These are phyloP conservation scores for Macadamia integrifolia DNA, from an alignment of 164 flowering plant species.

Conservation along the genomic window DNA sequence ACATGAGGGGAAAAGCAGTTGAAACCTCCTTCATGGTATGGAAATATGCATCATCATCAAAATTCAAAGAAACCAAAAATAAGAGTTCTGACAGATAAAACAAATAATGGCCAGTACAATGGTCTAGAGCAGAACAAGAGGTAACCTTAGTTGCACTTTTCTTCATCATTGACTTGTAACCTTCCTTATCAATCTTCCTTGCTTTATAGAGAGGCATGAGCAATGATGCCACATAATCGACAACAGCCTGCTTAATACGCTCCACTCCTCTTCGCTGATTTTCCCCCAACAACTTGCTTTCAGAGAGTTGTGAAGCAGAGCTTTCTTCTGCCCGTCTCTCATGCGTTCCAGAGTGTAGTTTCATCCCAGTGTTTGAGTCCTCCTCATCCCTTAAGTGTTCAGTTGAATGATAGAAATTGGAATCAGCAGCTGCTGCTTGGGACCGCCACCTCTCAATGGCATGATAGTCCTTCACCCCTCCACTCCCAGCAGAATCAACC, in stretches of 20 bases:
- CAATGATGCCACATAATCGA: slow-evolving; percentile 83
- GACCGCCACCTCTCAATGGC: slow-evolving; percentile 98
- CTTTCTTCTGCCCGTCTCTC: slow-evolving; percentile 54
- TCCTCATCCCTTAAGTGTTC: slow-evolving; percentile 66
- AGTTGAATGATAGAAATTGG: slow-evolving; percentile 40
- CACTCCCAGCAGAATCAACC: slow-evolving; percentile 83
- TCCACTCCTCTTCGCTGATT: slow-evolving; percentile 64
- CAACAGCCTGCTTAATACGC: slow-evolving; percentile 74
- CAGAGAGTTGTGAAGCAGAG: slow-evolving; percentile 61
- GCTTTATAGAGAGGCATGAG: slow-evolving; percentile 97
- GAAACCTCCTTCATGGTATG: not conserved
- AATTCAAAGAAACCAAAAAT: not conserved
- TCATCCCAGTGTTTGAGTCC: slow-evolving; percentile 53
- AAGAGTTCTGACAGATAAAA: not conserved
- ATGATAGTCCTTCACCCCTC: slow-evolving; percentile 73
- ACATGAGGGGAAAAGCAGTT: slow-evolving; percentile 5
- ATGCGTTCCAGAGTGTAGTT: slow-evolving; percentile 28
- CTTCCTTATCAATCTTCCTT: slow-evolving; percentile 83
- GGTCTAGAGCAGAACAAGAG: slow-evolving; percentile 1
- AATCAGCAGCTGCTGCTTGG: slow-evolving; percentile 86
- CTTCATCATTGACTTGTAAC: slow-evolving; percentile 94
- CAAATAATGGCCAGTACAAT: not conserved
- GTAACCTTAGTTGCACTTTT: slow-evolving; percentile 88
- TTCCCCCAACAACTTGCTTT: slow-evolving; percentile 37
- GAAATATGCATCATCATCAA: no score